These are phyloP conservation scores for Coemansia sp. DNA, from an alignment of 192 early-diverging fungal genomes.

Conservation along the genomic window DNA sequence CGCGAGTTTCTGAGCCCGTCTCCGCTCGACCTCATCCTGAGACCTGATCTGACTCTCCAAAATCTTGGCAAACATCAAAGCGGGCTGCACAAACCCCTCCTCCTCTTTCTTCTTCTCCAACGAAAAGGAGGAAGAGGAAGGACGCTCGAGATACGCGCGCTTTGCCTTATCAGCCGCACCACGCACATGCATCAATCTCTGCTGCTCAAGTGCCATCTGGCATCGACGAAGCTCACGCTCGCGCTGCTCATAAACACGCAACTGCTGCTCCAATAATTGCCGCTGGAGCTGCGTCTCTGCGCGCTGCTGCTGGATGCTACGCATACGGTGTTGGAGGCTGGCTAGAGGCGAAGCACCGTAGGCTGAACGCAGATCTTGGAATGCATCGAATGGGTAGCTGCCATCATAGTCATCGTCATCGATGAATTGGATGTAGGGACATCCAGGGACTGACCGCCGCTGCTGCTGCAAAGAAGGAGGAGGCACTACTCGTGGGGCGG, in stretches of 20 bases:
- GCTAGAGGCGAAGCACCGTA: slow-evolving; percentile 25
- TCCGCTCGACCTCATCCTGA: slow-evolving; percentile 42
- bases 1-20: slow-evolving; percentile 30
- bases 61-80: slow-evolving; percentile 47
- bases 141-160: slow-evolving; percentile 18
- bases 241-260: slow-evolving; percentile 19
- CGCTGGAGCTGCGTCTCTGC: slow-evolving; percentile 36
- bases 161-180: slow-evolving; percentile 24
- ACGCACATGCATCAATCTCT: slow-evolving; percentile 17
- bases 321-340: slow-evolving; percentile 37
- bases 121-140: no score
- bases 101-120: slow-evolving; percentile 21
- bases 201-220: slow-evolving; percentile 33
- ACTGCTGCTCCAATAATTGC: slow-evolving; percentile 26
- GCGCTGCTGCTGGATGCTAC: slow-evolving; percentile 30
- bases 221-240: slow-evolving; percentile 24
- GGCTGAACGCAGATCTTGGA: slow-evolving; percentile 50
- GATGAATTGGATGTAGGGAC: slow-evolving; percentile 44
- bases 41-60: slow-evolving; percentile 31
- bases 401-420: slow-evolving; percentile 48
- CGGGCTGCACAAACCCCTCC: slow-evolving; percentile 30
- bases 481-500: not conserved
- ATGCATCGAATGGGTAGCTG: slow-evolving; percentile 51
- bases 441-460: slow-evolving; percentile 34
- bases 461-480: not conserved